phyloP scores from a whole-genome alignment of 2,329 filamentous ascomycete species.

The Aspergillus pseudonomiae region DNA sequence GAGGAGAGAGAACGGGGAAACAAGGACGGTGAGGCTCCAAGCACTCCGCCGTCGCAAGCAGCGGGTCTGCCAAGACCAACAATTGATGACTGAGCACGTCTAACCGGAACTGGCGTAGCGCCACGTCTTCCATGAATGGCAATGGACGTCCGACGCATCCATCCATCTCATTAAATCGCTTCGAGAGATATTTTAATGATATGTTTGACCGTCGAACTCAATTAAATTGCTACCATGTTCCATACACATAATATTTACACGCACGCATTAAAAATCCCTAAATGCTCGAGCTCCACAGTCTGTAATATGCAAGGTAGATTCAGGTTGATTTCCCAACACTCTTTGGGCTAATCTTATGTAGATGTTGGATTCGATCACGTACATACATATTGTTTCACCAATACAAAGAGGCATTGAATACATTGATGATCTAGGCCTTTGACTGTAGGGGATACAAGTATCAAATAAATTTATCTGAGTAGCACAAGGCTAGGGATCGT shows the following conservation, averaged over 20 bases:
- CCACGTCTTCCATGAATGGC: not conserved
- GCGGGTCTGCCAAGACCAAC: constrained; percentile 37
- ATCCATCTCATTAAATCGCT: not conserved
- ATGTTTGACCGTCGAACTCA: not conserved
- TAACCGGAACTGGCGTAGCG: not conserved
- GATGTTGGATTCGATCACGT: not conserved
- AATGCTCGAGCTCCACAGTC: not conserved
- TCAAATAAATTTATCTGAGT: not conserved
- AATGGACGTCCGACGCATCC: not conserved
- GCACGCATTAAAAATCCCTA: not conserved
- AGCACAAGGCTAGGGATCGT: not conserved
- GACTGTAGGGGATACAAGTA: not conserved
- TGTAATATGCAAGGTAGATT: not conserved
- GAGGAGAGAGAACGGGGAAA: constrained; percentile 20
- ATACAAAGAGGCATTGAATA: not conserved
- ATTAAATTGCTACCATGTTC: not conserved
- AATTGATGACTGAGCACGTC: constrained; percentile 29
- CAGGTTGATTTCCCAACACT: too few species aligned
- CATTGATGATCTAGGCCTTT: not conserved
- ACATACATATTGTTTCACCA: not conserved
- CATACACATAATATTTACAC: not conserved
- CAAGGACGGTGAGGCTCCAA: constrained; percentile 23
- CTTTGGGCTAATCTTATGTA: not conserved
- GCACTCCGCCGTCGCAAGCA: constrained; percentile 34
- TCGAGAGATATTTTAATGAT: not conserved